Percentiles rank a stretch among this genome's conserved stretches.
These are phyloP conservation scores for Nigrospora sphaerica DNA, from an alignment of 2,329 filamentous ascomycete species.

Conservation along the genomic window DNA sequence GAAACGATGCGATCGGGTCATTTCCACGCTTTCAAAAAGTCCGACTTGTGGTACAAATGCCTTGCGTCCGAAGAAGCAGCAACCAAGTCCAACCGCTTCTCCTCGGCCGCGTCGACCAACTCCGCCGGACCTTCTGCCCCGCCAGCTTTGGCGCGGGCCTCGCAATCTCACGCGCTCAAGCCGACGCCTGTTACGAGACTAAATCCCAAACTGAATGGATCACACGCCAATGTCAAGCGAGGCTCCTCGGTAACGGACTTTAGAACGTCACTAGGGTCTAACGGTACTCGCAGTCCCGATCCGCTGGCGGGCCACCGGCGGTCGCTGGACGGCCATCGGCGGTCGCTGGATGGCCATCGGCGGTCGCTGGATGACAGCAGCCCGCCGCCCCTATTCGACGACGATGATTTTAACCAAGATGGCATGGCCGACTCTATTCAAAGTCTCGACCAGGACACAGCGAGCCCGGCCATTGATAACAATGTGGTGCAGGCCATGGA, in stretches of 20 bases:
- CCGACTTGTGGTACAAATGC: slow-evolving; percentile 94
- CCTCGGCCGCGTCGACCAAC: slow-evolving; percentile 9
- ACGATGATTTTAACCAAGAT: slow-evolving; percentile 71
- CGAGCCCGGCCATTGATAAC: slow-evolving; percentile 58
- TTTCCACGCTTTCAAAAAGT: slow-evolving; percentile 82
- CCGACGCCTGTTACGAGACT: slow-evolving; percentile 36
- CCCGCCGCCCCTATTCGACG: slow-evolving; percentile 62
- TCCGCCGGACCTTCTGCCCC: slow-evolving; percentile 15
- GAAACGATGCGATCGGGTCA: slow-evolving; percentile 77
- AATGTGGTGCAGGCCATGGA: slow-evolving; percentile 90
- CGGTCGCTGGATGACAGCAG: slow-evolving; percentile 65
- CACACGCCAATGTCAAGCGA: slow-evolving; percentile 25
- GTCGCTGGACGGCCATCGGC: slow-evolving; percentile 57
- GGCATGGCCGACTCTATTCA: slow-evolving; percentile 64
- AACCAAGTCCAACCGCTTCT: slow-evolving; percentile 20
- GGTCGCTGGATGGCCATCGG: slow-evolving; percentile 45
- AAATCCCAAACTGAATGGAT: slow-evolving; percentile 27
- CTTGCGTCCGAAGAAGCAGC: slow-evolving; percentile 77
- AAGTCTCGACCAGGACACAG: slow-evolving; percentile 69
- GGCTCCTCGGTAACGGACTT: slow-evolving; percentile 43
- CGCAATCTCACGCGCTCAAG: slow-evolving; percentile 34
- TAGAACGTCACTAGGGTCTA: slow-evolving; percentile 25
- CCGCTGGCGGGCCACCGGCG: slow-evolving; percentile 41
- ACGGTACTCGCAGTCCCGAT: slow-evolving; percentile 29
- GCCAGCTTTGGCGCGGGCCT: slow-evolving; percentile 20